These are phyloP conservation scores for Capsicum rhomboideum DNA, from an alignment of 257 asterid genomes.

Conservation along the genomic window DNA sequence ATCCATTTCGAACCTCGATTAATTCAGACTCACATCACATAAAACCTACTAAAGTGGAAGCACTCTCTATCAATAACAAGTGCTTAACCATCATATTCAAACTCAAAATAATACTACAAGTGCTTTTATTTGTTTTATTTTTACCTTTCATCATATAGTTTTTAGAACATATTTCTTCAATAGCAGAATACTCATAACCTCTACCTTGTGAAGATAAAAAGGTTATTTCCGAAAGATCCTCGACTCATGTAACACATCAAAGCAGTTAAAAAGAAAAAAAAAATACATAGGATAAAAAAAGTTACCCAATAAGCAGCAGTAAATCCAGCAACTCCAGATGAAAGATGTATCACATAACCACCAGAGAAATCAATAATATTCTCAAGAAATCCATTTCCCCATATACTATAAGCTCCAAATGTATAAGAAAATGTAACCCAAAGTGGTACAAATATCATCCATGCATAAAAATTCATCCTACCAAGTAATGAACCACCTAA, in stretches of 20 bases:
- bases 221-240: too few species aligned
- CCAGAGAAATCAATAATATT: conserved; percentile 54
- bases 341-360: conserved; percentile 66
- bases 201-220: too few species aligned
- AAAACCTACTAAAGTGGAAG: too few species aligned
- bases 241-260: background rate
- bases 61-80: background rate
- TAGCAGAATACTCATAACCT: too few species aligned
- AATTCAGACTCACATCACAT: too few species aligned
- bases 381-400: conserved; percentile 51
- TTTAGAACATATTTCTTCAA: too few species aligned
- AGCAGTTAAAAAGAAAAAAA: background rate
- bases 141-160: too few species aligned
- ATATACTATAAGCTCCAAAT: conserved; percentile 49
- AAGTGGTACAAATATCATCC: conserved; percentile 68
- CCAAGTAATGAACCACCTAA: conserved; percentile 60
- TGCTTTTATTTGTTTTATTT: too few species aligned
- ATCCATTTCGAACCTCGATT: too few species aligned
- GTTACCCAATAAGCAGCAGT: conserved; percentile 85
- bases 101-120: too few species aligned
- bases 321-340: conserved; percentile 74
- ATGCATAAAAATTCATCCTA: conserved; percentile 63
- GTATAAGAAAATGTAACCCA: conserved; percentile 56
- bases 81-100: too few species aligned
- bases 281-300: background rate